Base-by-base conservation (phyloP, 2,329 filamentous ascomycete species). In the Thelonectria olida region DNA sequence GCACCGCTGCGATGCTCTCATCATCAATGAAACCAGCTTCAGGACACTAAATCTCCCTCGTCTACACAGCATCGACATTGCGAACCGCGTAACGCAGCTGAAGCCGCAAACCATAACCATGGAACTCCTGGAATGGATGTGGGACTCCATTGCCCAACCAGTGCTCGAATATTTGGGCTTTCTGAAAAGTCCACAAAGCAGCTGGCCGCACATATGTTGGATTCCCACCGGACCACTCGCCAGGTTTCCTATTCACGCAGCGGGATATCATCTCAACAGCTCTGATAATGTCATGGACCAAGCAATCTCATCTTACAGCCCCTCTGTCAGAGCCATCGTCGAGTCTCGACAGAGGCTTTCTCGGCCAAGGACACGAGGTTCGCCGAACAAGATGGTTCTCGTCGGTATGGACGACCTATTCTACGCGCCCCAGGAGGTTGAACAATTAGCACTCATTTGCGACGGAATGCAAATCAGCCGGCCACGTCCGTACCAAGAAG, bases 281-380 rank as follows among this genome's bases (percentile, higher is more conserved):
- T 67, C 64, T 0, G 55, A 74, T 13, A 73, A 71, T 0, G 73
- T 73, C 1, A 39, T 79, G 1, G 74, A 79, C 48, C 62, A 73
- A 42, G 76, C 74, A 1, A 69, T 80, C 4, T 81, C 78, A 5
- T 80, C 77, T 0, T 80, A 80, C 52, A 70, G 58, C 19, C 65
- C 72, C 1, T 78, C 77, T 4, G 50, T 79, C 22, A 75, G 72
- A 57, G 60, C 74, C 2, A 31, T 80, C 2, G 61, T 76, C 28
- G 53, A 72, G n/a, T 61, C 58, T 12, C 72, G 60, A 7, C 7
- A 31, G 12, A 31, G 12, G 12, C 12, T 7, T 31, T 12, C 27
- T 12, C 12, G 12, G 27, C 7, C 27, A 31, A 31, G 27, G 27
- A 31, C 27, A 12, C 45, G 31, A 22, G 27, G 19, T 25, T n/a